Evolutionary conservation across 2,329 filamentous ascomycete genomes (phyloP).

Genomic region (Ascochyta koolunga): DNA sequence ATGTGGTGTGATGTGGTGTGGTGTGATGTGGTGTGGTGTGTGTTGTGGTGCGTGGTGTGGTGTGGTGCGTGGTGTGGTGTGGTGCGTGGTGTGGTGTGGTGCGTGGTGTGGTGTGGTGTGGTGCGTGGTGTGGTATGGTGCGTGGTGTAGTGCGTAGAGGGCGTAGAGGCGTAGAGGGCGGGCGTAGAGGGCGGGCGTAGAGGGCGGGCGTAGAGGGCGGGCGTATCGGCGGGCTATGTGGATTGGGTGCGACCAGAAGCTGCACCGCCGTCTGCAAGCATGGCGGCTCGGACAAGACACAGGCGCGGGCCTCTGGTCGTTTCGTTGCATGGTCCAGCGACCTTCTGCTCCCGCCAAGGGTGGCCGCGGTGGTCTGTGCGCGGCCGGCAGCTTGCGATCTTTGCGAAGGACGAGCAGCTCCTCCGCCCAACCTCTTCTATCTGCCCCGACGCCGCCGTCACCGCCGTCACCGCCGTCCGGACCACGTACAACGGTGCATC

Average conservation of each 20-base stretch:
- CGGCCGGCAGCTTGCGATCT: conserved; percentile 19
- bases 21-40: conserved; percentile 20
- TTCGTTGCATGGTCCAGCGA: not conserved
- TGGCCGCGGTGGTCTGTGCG: not conserved
- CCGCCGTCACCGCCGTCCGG: conserved; percentile 22
- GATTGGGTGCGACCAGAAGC: not conserved
- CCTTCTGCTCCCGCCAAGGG: conserved; percentile 35
- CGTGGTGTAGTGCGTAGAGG: conserved; percentile 13
- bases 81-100: conserved; percentile 21
- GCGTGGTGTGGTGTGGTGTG: conserved; percentile 15
- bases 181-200: not conserved
- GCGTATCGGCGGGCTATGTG: not conserved
- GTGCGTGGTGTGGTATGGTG: conserved; percentile 20
- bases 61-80: conserved; percentile 17
- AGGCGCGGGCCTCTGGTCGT: not conserved
- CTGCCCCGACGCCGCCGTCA: conserved; percentile 30
- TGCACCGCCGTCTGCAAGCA: conserved; percentile 15
- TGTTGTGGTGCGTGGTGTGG: too few species aligned
- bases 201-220: not conserved
- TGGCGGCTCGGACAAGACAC: not conserved
- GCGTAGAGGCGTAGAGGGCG: conserved; percentile 2
- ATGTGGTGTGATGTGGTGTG: conserved; percentile 15
- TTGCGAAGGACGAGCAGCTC: conserved; percentile 33
- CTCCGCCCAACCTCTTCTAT: conserved; percentile 25
- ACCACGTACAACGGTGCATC: conserved; percentile 20